phyloP scores from a whole-genome alignment of 371 early-diverging fungal genomes.

The Massospora cicadina region DNA sequence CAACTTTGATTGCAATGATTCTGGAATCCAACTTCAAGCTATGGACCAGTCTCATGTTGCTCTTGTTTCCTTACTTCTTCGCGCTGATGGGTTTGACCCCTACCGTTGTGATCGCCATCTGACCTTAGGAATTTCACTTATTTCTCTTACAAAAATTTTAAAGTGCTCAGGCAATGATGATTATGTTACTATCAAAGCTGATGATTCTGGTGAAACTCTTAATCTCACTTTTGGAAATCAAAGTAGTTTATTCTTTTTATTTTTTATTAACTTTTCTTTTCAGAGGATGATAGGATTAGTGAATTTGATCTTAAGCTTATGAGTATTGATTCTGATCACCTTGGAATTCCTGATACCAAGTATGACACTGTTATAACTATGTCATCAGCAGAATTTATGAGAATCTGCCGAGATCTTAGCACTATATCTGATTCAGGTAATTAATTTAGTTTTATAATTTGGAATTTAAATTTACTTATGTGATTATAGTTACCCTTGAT shows the following conservation, averaged over 20 bases:
- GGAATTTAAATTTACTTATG: constrained; percentile 2
- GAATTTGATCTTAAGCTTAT: constrained; percentile 94
- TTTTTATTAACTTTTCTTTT: neutral
- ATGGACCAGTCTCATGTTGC: constrained; percentile 98
- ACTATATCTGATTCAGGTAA: constrained; percentile 72
- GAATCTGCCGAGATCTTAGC: constrained; percentile 77
- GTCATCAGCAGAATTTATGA: constrained; percentile 79
- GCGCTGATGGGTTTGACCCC: constrained; percentile 81
- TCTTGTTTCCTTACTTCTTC: constrained; percentile 74
- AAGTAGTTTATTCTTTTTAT: constrained; percentile 20
- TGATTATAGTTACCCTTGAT: constrained; percentile 61
- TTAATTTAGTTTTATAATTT: neutral
- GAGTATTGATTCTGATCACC: constrained; percentile 91
- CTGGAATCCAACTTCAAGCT: constrained; percentile 93
- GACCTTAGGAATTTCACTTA: constrained; percentile 80
- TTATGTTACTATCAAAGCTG: constrained; percentile 74
- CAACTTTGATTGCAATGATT: constrained; percentile 94
- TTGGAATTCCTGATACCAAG: constrained; percentile 86
- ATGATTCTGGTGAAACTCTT: constrained; percentile 69
- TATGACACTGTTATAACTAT: constrained; percentile 82
- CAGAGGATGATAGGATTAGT: constrained; percentile 61
- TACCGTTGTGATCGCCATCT: constrained; percentile 91
- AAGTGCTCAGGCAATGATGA: constrained; percentile 90
- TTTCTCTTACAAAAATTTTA: constrained; percentile 76
- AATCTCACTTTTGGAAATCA: constrained; percentile 69